phyloP scores from a whole-genome alignment of 148 eudicot species.

The Heliamphora exappendiculata region DNA sequence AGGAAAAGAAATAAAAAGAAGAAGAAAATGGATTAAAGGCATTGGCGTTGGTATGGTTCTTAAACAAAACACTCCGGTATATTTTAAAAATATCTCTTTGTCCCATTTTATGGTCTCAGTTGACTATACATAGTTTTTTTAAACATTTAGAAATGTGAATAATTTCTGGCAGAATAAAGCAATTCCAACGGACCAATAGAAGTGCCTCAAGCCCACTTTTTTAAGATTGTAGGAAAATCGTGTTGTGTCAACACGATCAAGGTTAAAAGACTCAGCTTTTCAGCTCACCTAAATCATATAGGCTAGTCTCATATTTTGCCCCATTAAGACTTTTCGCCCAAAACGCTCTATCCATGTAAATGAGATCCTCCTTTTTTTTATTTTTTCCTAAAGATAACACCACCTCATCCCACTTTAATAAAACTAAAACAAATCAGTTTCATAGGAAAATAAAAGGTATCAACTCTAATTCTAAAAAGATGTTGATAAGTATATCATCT shows the following conservation, averaged over 20 bases:
- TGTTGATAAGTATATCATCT: not conserved
- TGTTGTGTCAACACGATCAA: too few species aligned
- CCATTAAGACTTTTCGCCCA: not conserved
- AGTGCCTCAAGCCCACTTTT: not conserved
- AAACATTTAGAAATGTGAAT: not conserved
- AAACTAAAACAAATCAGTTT: too few species aligned
- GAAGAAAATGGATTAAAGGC: too few species aligned
- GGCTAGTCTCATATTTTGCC: not conserved
- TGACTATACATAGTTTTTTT: too few species aligned
- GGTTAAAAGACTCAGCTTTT: conserved; percentile 1
- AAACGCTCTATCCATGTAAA: not conserved
- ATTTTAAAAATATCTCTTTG: too few species aligned
- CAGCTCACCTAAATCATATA: not conserved
- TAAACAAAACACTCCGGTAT: too few species aligned
- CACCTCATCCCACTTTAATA: not conserved
- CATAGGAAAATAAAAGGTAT: not conserved
- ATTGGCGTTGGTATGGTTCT: too few species aligned
- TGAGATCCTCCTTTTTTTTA: not conserved
- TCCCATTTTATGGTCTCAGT: too few species aligned
- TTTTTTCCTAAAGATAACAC: not conserved
- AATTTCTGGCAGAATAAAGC: not conserved
- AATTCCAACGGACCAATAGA: not conserved
- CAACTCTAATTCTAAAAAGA: not conserved
- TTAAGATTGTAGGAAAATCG: not conserved
- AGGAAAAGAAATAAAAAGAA: too few species aligned